Percentiles rank a stretch among this genome's conserved stretches.
phyloP scores from a whole-genome alignment of 169 alveolate genomes.

The Miamiensis avidus region DNA sequence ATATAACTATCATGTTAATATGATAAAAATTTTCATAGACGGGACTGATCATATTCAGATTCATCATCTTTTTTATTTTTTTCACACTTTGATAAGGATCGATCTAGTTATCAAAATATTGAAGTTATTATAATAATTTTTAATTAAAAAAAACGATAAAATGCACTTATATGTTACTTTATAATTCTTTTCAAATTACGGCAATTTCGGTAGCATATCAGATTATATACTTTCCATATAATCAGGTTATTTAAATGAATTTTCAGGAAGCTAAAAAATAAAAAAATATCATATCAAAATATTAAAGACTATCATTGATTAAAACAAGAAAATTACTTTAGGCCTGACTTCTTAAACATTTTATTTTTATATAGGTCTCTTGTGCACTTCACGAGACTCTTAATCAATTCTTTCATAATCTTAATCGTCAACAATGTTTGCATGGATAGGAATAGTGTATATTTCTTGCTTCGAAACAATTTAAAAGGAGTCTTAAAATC shows the following conservation, averaged over 20 bases:
- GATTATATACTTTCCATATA: conserved; percentile 47
- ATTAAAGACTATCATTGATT: background rate
- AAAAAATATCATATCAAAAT: too few species aligned
- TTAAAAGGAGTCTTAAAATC: conserved; percentile 39
- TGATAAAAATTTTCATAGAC: too few species aligned
- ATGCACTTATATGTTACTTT: background rate
- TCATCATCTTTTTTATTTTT: background rate
- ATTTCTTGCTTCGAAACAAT: conserved; percentile 40
- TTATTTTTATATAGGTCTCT: conserved; percentile 27
- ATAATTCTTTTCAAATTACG: conserved; percentile 16
- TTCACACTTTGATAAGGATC: conserved; percentile 10
- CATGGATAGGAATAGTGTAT: conserved; percentile 44
- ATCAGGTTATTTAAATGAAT: too few species aligned
- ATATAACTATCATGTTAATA: too few species aligned
- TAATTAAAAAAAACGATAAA: background rate
- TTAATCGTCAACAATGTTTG: conserved; percentile 15
- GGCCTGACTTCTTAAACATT: conserved; percentile 28
- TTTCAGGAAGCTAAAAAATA: too few species aligned
- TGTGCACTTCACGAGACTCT: conserved; percentile 29
- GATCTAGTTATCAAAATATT: background rate
- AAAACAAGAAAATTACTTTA: background rate
- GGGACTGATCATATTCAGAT: too few species aligned
- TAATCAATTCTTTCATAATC: conserved; percentile 29
- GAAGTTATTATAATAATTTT: background rate
- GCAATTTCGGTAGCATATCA: conserved; percentile 39